These are phyloP conservation scores for Leucogyrophana mollusca DNA, from an alignment of 768 basidiomycete genomes.

Conservation along the genomic window DNA sequence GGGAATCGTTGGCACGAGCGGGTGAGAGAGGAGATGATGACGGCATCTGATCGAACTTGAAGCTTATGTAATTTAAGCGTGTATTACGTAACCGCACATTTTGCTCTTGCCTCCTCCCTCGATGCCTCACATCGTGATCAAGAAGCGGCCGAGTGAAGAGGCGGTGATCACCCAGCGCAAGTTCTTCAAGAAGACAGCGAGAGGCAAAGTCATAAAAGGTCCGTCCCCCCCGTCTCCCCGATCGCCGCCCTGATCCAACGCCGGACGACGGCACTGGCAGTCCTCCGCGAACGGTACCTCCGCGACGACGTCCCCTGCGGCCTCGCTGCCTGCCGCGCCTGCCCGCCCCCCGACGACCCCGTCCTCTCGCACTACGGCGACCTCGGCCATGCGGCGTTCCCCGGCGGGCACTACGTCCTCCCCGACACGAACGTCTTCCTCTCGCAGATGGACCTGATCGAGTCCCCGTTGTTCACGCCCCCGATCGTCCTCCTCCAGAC, in stretches of 20 bases:
- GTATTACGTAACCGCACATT: too few species aligned
- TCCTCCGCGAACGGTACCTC: constrained; percentile 91
- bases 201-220: constrained; percentile 95
- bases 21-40: too few species aligned
- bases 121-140: constrained; percentile 68
- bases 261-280: constrained; percentile 36
- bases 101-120: too few species aligned
- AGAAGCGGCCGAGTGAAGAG: constrained; percentile 70
- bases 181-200: constrained; percentile 94
- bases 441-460: constrained; percentile 95
- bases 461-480: constrained; percentile 68
- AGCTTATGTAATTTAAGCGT: too few species aligned
- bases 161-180: constrained; percentile 80
- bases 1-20: too few species aligned
- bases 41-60: too few species aligned
- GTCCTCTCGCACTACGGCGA: constrained; percentile 62
- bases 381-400: constrained; percentile 51
- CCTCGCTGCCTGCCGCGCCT: constrained; percentile 65
- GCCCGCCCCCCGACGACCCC: constrained; percentile 40
- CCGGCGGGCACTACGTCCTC: constrained; percentile 76
- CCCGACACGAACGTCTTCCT: constrained; percentile 97
- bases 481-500: constrained; percentile 94
- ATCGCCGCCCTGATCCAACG: not conserved
- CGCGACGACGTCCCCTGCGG: constrained; percentile 91
- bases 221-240: constrained; percentile 10